Evolutionary conservation across 768 basidiomycete species (phyloP).

Genomic region (Lactarius deliciosus): DNA sequence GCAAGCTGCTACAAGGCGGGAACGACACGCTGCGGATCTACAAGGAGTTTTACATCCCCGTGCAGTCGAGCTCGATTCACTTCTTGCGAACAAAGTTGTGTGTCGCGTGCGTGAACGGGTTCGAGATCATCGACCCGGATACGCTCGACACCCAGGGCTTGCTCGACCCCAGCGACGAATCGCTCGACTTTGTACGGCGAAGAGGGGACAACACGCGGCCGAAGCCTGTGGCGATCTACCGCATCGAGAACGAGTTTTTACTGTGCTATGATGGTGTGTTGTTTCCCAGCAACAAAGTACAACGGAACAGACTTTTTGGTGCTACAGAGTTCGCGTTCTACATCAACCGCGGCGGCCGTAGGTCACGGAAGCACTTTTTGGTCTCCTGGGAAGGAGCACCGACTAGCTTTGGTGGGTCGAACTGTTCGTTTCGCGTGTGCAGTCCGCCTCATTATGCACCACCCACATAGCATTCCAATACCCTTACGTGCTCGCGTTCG

Average conservation of each 20-base stretch:
- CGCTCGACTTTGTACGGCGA: constrained; percentile 91
- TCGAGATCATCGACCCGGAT: constrained; percentile 98
- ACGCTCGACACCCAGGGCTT: constrained; percentile 95
- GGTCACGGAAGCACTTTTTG: constrained; percentile 89
- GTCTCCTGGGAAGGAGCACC: constrained; percentile 96
- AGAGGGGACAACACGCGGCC: constrained; percentile 79
- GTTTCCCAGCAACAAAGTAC: neutral
- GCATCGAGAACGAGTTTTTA: constrained; percentile 94
- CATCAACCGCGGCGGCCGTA: constrained; percentile 93
- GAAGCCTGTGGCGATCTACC: constrained; percentile 93
- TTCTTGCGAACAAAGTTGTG: constrained; percentile 97
- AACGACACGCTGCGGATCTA: constrained; percentile 92
- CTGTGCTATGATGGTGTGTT: constrained; percentile 93
- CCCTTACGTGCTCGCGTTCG: constrained; percentile 95
- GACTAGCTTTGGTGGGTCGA: constrained; percentile 70
- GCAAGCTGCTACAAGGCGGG: constrained; percentile 89
- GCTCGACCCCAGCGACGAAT: constrained; percentile 87
- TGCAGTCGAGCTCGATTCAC: constrained; percentile 94
- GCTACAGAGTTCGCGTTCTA: constrained; percentile 96
- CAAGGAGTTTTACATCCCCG: constrained; percentile 99
- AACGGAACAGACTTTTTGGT: neutral
- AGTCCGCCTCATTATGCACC: constrained; percentile 2
- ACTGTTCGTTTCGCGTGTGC: neutral
- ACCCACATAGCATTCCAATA: constrained; percentile 76
- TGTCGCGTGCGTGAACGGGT: constrained; percentile 95